Base-by-base conservation (phyloP, 805 yeast species). In the Scheffersomyces stipitis region DNA sequence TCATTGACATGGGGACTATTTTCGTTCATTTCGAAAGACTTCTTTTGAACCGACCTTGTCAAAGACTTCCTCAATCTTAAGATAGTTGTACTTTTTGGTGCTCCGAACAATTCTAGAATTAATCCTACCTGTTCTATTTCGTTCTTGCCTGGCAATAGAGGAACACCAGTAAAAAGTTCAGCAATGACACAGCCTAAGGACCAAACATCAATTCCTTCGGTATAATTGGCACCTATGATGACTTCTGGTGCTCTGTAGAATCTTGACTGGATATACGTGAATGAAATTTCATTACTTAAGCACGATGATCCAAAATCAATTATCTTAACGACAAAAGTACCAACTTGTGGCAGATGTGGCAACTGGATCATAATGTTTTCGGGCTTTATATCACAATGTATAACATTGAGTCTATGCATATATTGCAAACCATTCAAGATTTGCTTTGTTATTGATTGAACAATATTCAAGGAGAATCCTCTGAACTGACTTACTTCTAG, bases 331-430 rank as follows among this genome's bases (percentile, higher is more conserved):
- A 60, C 62, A 15, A 81, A 64, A 0, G 63, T 52, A 15, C 64
- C 58, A 4, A 75, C 66, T 6, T 69, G 62, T 8, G 35, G 49
- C 10, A 33, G 27, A 2, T 37, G 18, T 1, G 73, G 73, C 10
- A 67, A 41, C 33, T 56, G 54, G 4, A 84, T 59, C 81, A 86
- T 78, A 26, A 88, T 66, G 58, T 88, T 88, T 51, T 86, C 96
- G 0, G 95, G 96, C 52, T 88, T 88, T 38, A 88, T 64, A 55
- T 88, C 96, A 50, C 95, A 87, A 54, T 88, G 96, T 17, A 88
- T 78, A 5, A 88, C 73, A 9, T 71, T 65, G 18, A 68, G 53
- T 0, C 61, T 45, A 47, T 83, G 89, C 23, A 88, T 66, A 44
- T 69, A 79, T n/a, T 69, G 57, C 30, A 88, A 56, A 0, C 86